Evolutionary conservation across 192 early-diverging fungal species (phyloP).

Genomic region (Backusella sp.): DNA sequence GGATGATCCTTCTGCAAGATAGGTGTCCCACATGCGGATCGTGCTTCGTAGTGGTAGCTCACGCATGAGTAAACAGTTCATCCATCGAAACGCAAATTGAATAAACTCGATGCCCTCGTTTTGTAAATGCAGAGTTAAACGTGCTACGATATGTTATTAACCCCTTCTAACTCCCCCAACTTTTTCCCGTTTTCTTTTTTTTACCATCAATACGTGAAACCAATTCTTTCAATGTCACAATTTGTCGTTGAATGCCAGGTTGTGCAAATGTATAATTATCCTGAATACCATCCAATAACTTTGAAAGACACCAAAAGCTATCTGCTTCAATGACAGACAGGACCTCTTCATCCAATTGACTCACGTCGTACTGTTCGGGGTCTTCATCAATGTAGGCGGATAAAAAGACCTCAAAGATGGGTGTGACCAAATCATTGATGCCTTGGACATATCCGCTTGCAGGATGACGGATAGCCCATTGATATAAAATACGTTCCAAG

Average conservation of each 20-base stretch:
- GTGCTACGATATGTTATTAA: constrained; percentile 42
- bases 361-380: constrained; percentile 54
- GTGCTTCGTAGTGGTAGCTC: constrained; percentile 85
- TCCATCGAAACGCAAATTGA: constrained; percentile 99
- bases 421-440: constrained; percentile 97
- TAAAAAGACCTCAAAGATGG: constrained; percentile 94
- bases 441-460: constrained; percentile 99
- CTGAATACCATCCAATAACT: constrained; percentile 96
- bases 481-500: constrained; percentile 90
- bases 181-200: background rate
- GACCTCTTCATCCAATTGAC: constrained; percentile 45
- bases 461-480: constrained; percentile 97
- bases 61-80: constrained; percentile 98
- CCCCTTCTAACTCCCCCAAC: too few relatives aligned
- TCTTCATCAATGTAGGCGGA: constrained; percentile 63
- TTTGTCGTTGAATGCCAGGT: constrained; percentile 93
- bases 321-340: constrained; percentile 88
- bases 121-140: constrained; percentile 79
- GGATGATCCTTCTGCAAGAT: constrained; percentile 77
- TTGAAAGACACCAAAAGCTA: constrained; percentile 95
- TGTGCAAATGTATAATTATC: constrained; percentile 99
- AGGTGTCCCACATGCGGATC: constrained; percentile 99
- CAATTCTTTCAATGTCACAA: constrained; percentile 85
- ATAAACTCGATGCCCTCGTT: constrained; percentile 94
- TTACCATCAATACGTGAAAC: constrained; percentile 89